Base-by-base conservation (phyloP, 1,284 basidiomycete genomes). In the Ustilago curta region DNA sequence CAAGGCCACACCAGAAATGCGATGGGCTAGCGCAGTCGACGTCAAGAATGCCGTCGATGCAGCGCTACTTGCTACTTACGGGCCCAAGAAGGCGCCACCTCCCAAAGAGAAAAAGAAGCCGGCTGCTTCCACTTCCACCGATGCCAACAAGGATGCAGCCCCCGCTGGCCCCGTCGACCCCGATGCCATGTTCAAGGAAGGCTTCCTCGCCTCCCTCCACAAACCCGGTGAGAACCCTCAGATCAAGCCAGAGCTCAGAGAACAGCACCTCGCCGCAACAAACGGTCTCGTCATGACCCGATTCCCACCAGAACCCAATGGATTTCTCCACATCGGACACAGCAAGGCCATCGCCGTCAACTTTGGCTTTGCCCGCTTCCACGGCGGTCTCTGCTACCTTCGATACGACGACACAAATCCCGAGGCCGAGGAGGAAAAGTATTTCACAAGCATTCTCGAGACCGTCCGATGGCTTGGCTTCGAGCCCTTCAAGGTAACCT, bases 401-500 rank as follows among this genome's bases (percentile, higher is more conserved):
- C 91, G 95, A 62, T 99, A 93, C 84, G 97, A 99, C 84, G 97
- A 99, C 86, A 99, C 97, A 40, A 99, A 99, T 86, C 97, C 97
- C 0, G 94, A 97, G 86, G 94, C 94, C 51, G 97, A 99, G 85
- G 97, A 99, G 86, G 94, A 91, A 45, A 88, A 90, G 75, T 99
- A 97, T 86, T 97, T 99, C 83, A 94, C 96, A 85, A 96, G 93
- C 70, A 98, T 99, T 59, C 87, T 99, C 80, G 95, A 98, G 86
- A 94, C 92, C 73, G 89, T 99, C 50, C 89, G 95, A 74, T 99
- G 97, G 97, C 89, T 99, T 29, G 97, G 97, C 1, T 99, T 91
- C 81, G 95, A 99, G 85, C 97, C 97, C 6, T 98, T 93, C 93
- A 94, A 94, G 86, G 95, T 99, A 87, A 99, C 97, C 14, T 99